Conservation (phyloP, 805 yeast genomes). For the Nakazawaea ernobii region DNA sequence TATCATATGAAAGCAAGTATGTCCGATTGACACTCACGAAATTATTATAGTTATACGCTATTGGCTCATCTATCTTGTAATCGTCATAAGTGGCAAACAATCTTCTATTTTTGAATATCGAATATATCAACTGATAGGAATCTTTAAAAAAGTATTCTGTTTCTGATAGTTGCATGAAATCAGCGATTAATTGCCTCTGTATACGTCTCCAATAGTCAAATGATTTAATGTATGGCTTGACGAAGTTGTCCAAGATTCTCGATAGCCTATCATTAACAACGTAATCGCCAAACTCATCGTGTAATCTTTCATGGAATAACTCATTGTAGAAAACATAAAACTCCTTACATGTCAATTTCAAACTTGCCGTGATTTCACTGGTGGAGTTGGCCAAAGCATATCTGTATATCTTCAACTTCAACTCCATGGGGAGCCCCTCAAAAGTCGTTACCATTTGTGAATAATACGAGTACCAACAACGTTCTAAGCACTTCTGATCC, state of each 20-base stretch:
- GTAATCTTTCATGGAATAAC: slow-evolving; percentile 32
- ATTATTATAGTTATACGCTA: slow-evolving; percentile 35
- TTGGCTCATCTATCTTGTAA: slow-evolving; percentile 40
- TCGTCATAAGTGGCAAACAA: slow-evolving; percentile 41
- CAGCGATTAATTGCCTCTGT: slow-evolving; percentile 20
- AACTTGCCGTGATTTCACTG: not conserved
- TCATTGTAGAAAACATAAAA: slow-evolving; percentile 48
- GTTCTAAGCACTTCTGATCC: not conserved
- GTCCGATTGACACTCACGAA: slow-evolving; percentile 45
- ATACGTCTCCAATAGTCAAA: slow-evolving; percentile 29
- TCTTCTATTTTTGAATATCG: slow-evolving; percentile 44
- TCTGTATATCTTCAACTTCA: slow-evolving; percentile 5
- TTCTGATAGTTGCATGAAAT: slow-evolving; percentile 17
- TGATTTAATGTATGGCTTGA: slow-evolving; percentile 23
- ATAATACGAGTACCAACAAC: too few relatives aligned
- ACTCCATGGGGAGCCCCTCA: slow-evolving; percentile 4
- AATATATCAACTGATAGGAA: slow-evolving; percentile 50
- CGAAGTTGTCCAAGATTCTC: slow-evolving; percentile 19
- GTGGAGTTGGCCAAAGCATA: slow-evolving; percentile 1
- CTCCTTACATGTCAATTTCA: slow-evolving; percentile 22
- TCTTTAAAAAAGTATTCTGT: slow-evolving; percentile 34
- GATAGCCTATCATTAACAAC: slow-evolving; percentile 19
- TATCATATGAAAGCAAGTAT: slow-evolving; percentile 40
- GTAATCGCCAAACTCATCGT: slow-evolving; percentile 22
- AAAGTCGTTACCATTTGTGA: not conserved